These are phyloP conservation scores for Colletotrichum somersetense DNA, from an alignment of 2,329 filamentous ascomycete genomes.

Conservation along the genomic window DNA sequence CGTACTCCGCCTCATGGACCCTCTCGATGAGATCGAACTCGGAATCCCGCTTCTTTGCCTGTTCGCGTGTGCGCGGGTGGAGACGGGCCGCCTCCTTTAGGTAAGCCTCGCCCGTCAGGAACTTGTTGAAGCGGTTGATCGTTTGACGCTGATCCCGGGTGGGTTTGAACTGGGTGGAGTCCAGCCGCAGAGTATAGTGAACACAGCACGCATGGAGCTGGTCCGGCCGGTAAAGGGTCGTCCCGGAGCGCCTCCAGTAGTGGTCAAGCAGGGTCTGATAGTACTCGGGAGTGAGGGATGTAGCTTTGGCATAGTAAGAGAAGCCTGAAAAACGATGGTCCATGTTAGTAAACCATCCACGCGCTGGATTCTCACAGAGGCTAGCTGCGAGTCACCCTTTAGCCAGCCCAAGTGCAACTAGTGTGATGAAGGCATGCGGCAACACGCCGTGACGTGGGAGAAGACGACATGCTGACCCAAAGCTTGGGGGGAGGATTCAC, in stretches of 20 bases:
- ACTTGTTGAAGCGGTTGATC: slow-evolving; percentile 81
- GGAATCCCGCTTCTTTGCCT: slow-evolving; percentile 71
- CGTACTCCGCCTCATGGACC: slow-evolving; percentile 76
- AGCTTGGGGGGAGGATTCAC: slow-evolving; percentile 12
- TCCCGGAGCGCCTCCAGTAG: slow-evolving; percentile 82
- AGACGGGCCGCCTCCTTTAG: slow-evolving; percentile 72
- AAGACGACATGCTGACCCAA: slow-evolving; percentile 15
- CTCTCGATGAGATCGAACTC: slow-evolving; percentile 76
- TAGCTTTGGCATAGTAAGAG: slow-evolving; percentile 77
- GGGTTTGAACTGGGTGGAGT: slow-evolving; percentile 73
- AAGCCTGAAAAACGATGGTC: slow-evolving; percentile 64
- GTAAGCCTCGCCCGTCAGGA: slow-evolving; percentile 77
- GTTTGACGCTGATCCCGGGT: slow-evolving; percentile 80
- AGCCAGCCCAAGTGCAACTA: slow-evolving; percentile 7
- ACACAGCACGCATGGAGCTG: slow-evolving; percentile 87
- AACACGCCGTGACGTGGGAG: slow-evolving; percentile 14
- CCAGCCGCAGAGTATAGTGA: slow-evolving; percentile 86
- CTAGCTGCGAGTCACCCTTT: slow-evolving; percentile 9
- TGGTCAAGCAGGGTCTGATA: slow-evolving; percentile 81
- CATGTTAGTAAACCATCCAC: slow-evolving; percentile 42
- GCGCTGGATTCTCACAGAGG: slow-evolving; percentile 10
- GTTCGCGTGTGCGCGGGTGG: slow-evolving; percentile 76
- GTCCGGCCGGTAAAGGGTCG: slow-evolving; percentile 82
- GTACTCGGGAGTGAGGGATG: slow-evolving; percentile 71
- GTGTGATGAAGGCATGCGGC: slow-evolving; percentile 12